Base-by-base conservation (phyloP, 2,329 filamentous ascomycete genomes). In the Epichloe coenophiala region DNA sequence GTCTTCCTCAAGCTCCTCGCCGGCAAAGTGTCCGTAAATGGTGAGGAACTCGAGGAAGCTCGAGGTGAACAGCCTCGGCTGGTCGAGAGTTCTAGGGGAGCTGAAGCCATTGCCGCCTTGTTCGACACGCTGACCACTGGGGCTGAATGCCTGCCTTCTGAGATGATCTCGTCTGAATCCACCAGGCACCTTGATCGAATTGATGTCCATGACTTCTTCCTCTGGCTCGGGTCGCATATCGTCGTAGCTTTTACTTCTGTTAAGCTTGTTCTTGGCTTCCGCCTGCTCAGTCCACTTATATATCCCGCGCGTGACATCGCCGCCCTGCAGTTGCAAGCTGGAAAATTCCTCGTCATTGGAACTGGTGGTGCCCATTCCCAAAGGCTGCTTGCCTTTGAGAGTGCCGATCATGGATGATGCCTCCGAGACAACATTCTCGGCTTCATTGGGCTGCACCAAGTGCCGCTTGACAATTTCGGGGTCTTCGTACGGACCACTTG, bases 41-140 rank as follows among this genome's bases (percentile, higher is more conserved):
- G 88, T 90, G 47, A 98, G 66, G 60, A 98, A 98, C 65, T 98
- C 94, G 53, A 98, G 78, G 64, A 98, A 98, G 67, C 86, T 98
- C 57, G 78, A 89, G 0, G 93, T 96, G 52, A 95, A 82, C 35
- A 95, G 73, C 54, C 80, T 80, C 59, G 61, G 63, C 63, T 60
- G 61, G 15, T 60, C 56, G 1, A 55, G 56, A 13, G 53, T 54
- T 12, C 43, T 43, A 7, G 68, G 59, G 63, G 66, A 66, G 63
- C 56, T 60, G 54, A 57, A 57, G 48, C 59, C 66, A 48, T 61
- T 66, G 54, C 65, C 68, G 31, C 57, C 62, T 21, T 62, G 55
- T 23, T 64, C 59, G 3, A 54, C 63, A 51, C 66, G 55, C 35
- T 52, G 49, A 9, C 60, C 60, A 39, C 62, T 59, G 7, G 83